Conservation (phyloP, 2,329 filamentous ascomycete species). For the Colletotrichum theobromicola region DNA sequence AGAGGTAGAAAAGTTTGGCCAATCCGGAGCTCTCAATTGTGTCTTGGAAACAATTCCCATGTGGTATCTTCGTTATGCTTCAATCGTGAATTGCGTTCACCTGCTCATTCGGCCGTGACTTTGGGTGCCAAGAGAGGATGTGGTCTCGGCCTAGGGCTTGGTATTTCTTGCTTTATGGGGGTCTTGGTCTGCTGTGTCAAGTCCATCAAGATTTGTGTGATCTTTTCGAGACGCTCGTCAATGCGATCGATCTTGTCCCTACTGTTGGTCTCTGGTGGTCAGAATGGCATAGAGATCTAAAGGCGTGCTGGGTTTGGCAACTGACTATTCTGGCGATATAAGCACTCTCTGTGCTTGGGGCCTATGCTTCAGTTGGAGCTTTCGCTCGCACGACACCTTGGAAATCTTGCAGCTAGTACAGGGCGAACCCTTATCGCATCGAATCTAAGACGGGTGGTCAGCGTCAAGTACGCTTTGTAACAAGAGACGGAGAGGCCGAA, state of each 20-base stretch:
- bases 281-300: accelerated
- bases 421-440: neutral
- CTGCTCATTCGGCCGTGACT: neutral
- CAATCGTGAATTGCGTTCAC: neutral
- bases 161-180: neutral
- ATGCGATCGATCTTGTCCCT: neutral
- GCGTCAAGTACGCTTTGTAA: neutral
- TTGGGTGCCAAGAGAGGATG: neutral
- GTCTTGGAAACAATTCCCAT: neutral
- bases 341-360: neutral
- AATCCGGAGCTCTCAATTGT: neutral
- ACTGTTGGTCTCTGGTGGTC: neutral
- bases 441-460: neutral
- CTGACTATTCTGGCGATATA: constrained; percentile 4
- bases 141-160: neutral
- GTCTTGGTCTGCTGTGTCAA: neutral
- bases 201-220: neutral
- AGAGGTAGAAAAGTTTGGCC: neutral
- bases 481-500: neutral
- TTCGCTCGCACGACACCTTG: neutral
- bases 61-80: neutral
- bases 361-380: neutral
- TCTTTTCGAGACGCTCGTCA: neutral
- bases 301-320: neutral
- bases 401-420: neutral